These are phyloP conservation scores for Babesia caballi DNA, from an alignment of 169 alveolate genomes.

Conservation along the genomic window DNA sequence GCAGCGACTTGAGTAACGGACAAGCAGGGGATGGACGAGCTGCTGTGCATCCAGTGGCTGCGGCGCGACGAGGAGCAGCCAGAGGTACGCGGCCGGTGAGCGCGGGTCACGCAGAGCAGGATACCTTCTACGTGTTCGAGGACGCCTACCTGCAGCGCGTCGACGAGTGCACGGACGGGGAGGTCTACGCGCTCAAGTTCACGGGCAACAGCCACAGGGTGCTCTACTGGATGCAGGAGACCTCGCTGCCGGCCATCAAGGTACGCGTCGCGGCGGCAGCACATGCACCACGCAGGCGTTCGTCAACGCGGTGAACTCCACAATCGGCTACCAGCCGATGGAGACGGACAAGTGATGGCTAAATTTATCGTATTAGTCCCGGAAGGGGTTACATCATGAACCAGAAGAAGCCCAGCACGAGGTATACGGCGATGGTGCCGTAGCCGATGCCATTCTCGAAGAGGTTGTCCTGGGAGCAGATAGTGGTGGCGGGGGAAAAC, in stretches of 20 bases:
- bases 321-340: conserved; percentile 15
- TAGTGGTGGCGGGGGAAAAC: neutral
- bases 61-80: conserved; percentile 5
- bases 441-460: neutral
- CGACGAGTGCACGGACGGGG: conserved; percentile 47
- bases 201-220: conserved; percentile 52
- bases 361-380: neutral
- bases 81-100: neutral
- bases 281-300: neutral
- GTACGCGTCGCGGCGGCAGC: conserved; percentile 11
- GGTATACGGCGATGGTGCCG: neutral
- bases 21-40: conserved; percentile 30
- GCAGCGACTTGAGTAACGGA: too few relatives aligned
- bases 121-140: conserved; percentile 54
- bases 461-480: too few relatives aligned
- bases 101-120: conserved; percentile 1
- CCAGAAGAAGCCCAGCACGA: neutral
- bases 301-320: conserved; percentile 1
- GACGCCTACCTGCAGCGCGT: conserved; percentile 67
- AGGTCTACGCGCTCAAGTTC: conserved; percentile 62
- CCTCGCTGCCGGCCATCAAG: conserved; percentile 34
- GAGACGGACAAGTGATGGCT: neutral
- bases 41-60: conserved; percentile 50
- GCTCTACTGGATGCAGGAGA: conserved; percentile 73
- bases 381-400: neutral